Percentiles rank a stretch among this genome's conserved stretches.
phyloP scores from a whole-genome alignment of 352 stramenopile genomes.

The Halophytophthora polymorphica region DNA sequence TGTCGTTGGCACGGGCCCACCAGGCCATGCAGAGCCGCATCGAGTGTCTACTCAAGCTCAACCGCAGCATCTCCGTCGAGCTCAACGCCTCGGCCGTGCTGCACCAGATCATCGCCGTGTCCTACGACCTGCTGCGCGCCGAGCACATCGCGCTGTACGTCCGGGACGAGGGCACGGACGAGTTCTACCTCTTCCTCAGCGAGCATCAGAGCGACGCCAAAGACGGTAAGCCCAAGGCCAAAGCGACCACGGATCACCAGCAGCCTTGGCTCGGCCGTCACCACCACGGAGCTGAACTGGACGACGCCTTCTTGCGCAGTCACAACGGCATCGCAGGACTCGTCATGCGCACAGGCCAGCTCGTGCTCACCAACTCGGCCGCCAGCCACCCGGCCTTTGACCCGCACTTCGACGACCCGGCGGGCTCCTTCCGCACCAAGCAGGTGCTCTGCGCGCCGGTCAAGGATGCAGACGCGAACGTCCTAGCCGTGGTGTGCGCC shows the following conservation, averaged over 20 bases:
- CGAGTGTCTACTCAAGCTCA: constrained; percentile 67
- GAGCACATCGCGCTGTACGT: constrained; percentile 71
- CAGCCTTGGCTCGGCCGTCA: constrained; percentile 11
- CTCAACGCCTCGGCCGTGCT: constrained; percentile 51
- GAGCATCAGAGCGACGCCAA: constrained; percentile 10
- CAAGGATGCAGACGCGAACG: constrained; percentile 42
- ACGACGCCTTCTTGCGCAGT: constrained; percentile 56
- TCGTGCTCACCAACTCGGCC: constrained; percentile 61
- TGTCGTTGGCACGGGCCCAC: constrained; percentile 59
- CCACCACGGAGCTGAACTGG: constrained; percentile 22
- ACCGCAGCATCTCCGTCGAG: constrained; percentile 72
- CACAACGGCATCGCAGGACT: constrained; percentile 70
- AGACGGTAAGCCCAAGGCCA: constrained; percentile 13
- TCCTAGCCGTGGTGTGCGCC: constrained; percentile 60
- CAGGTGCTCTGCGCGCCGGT: constrained; percentile 64
- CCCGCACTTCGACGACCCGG: constrained; percentile 47
- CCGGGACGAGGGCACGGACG: constrained; percentile 58
- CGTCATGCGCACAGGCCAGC: constrained; percentile 61
- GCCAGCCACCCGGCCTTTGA: constrained; percentile 55
- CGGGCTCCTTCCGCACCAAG: constrained; percentile 46
- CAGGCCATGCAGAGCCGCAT: constrained; percentile 69
- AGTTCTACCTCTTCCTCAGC: constrained; percentile 52
- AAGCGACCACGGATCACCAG: constrained; percentile 2
- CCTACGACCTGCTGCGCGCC: constrained; percentile 55
- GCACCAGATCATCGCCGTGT: constrained; percentile 63